Evolutionary conservation across 1,284 basidiomycete species (phyloP).

Genomic region (Phlebopus sp.): DNA sequence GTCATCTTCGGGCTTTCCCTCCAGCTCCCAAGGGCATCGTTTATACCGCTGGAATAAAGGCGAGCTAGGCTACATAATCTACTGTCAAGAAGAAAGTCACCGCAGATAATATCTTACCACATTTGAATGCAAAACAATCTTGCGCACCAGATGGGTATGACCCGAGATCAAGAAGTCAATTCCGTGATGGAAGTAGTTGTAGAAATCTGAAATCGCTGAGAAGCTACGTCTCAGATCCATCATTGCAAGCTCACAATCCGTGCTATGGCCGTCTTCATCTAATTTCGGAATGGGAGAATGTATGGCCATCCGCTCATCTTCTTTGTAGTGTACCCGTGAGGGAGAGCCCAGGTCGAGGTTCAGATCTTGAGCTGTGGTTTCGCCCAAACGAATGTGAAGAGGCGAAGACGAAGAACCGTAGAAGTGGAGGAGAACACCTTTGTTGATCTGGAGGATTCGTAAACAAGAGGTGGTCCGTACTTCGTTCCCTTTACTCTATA

Average conservation of each 20-base stretch:
- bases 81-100: background rate
- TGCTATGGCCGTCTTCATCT: constrained; percentile 40
- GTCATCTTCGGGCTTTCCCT: constrained; percentile 70
- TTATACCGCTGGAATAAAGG: constrained; percentile 86
- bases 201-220: constrained; percentile 61
- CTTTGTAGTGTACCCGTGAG: constrained; percentile 77
- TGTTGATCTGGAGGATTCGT: constrained; percentile 53
- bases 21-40: constrained; percentile 84
- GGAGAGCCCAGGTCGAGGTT: constrained; percentile 77
- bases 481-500: constrained; percentile 22
- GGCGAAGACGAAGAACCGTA: constrained; percentile 51
- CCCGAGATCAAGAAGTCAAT: constrained; percentile 81
- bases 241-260: constrained; percentile 40
- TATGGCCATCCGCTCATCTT: constrained; percentile 83
- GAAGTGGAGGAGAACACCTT: constrained; percentile 69
- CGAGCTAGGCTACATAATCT: constrained; percentile 68
- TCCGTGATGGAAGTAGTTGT: constrained; percentile 89
- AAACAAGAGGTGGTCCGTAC: background rate
- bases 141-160: constrained; percentile 68
- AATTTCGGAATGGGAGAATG: constrained; percentile 50
- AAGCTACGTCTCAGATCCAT: constrained; percentile 1
- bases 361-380: constrained; percentile 80
- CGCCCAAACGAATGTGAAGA: constrained; percentile 68
- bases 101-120: constrained; percentile 54
- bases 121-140: constrained; percentile 84